Conservation (phyloP, 108 stramenopile species). For the Cyclotella kingstonii region DNA sequence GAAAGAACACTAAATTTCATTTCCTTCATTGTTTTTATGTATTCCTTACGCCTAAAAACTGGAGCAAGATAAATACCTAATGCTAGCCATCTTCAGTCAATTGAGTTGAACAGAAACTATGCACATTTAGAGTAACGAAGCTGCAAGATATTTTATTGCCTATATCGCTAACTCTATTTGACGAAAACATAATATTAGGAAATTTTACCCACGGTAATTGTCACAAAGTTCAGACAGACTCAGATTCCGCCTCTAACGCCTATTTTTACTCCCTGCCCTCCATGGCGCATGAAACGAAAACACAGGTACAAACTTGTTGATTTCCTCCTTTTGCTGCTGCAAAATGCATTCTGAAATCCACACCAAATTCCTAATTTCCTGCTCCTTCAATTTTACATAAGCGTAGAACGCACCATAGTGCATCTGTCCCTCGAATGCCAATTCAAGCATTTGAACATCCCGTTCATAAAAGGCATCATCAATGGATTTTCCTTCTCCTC, state of each 20-base stretch:
- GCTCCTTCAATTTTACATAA: constrained; percentile 99
- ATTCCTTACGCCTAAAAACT: too few relatives aligned
- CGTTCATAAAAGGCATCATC: constrained; percentile 99
- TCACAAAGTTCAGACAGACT: too few relatives aligned
- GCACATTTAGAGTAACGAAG: too few relatives aligned
- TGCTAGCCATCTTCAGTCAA: too few relatives aligned
- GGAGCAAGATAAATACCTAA: too few relatives aligned
- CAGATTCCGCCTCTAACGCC: constrained; percentile 1
- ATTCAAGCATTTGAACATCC: constrained; percentile 93
- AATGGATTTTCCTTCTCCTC: constrained; percentile 86
- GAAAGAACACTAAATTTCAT: too few relatives aligned
- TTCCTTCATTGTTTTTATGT: too few relatives aligned
- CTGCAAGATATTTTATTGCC: too few relatives aligned
- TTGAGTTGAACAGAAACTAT: too few relatives aligned
- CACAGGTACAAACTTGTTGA: constrained; percentile 96
- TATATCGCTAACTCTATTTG: too few relatives aligned
- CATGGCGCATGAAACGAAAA: constrained; percentile 92
- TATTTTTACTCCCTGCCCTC: constrained; percentile 61
- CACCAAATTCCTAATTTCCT: constrained; percentile 98
- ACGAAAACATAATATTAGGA: too few relatives aligned
- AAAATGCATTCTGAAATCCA: constrained; percentile 99
- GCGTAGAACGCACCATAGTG: constrained; percentile 98
- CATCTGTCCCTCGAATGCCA: constrained; percentile 99
- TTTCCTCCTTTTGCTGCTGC: constrained; percentile 97
- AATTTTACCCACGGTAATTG: too few relatives aligned